Evolutionary conservation across 2,329 filamentous ascomycete genomes (phyloP), one percentile per base, ranked within the genome.

Genomic region (Colletotrichum neosansevieriae): DNA sequence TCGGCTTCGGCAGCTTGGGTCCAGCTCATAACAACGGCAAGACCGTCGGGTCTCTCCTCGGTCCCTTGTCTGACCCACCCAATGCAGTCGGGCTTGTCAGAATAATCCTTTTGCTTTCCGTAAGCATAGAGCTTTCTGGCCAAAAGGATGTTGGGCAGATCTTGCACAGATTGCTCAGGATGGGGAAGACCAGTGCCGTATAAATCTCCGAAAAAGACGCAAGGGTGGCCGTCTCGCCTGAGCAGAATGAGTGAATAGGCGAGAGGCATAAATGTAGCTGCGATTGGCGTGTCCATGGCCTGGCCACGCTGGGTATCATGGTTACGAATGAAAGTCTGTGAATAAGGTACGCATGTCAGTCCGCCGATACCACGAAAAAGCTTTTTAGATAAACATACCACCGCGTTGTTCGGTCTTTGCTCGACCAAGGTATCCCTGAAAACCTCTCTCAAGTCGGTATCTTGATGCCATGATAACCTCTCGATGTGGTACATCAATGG

Each of bases 261-360:
- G 15, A 66, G 56, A 3, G 56, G 56, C 54, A 69, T 60, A 32
- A 69, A 69, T 6, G 17, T 32, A 15, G 34, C 36, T n/a, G 40
- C 53, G 29, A 69, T 66, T 9, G 61, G 34, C 2, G 66, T 69
- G 21, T 66, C 61, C 66, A 69, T 69, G n/a, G 62, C 54, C n/a
- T 69, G 66, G 42, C 66, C 66, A 17, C 58, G 51, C 36, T 69
- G 66, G 17, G 66, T 69, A 24, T 69, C 66, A 17, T 69, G 66
- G 15, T 69, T 69, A 11, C 62, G 66, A 44, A 69, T 57, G n/a
- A 69, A 69, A 17, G 66, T 69, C 66, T 66, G 2, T 3, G n/a
- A 0, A 5, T 29, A n/a, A n/a, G n/a, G n/a, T n/a, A 29, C 29
- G 29, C 17, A 44, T 2, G 19, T 66, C 29, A 66, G 47, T 21